Base-by-base conservation (phyloP, 1,284 basidiomycete species). In the Cutaneotrichosporon sp. region DNA sequence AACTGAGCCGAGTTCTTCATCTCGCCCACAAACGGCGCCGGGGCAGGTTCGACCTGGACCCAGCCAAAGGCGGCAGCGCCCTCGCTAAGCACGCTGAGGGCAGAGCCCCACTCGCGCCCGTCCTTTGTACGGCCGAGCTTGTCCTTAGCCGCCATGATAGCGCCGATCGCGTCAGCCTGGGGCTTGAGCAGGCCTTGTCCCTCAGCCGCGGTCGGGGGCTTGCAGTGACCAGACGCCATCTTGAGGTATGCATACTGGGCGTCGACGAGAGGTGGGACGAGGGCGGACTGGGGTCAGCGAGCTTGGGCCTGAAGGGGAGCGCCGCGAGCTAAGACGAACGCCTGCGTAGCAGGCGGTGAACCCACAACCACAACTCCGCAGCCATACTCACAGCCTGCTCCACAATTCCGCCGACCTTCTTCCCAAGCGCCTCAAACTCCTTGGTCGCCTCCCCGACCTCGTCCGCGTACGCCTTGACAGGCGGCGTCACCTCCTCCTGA, bases 1-100 rank as follows among this genome's bases (percentile, higher is more conserved):
- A 95, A 99, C 74, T 89, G 86, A 7, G 90, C 87, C 9, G 91
- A 87, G 60, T 98, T 93, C 81, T 91, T 96, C 81, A 90, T 87
- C 60, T 96, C 92, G 14, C 81, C 82, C n/a, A 98, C 84, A 72
- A 86, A 90, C 14, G 90, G 88, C 5, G 86, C 92, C 0, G 97
- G 96, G 74, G 60, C 50, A 1, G 58, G 64, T 56, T 58, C 92
- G 61, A 89, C 84, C 56, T 89, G 86, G 53, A 99, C 88, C 96
- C 96, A 99, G n/a, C 89, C 95, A 60, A 92, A 87, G n/a, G 86
- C 88, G 10, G 89, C 85, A 1, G 88, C 89, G 14, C 91, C 92
- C 75, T 97, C 95, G 14, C 88, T 87, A 40, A 98, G 83, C 40
- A 89, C 86, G 42, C 86, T 89, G 50, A 98, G 83, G 74, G 96